Evolutionary conservation across 2,329 filamentous ascomycete species (phyloP), one percentile per base, ranked within the genome.

Genomic region (Diaporthe destruens): DNA sequence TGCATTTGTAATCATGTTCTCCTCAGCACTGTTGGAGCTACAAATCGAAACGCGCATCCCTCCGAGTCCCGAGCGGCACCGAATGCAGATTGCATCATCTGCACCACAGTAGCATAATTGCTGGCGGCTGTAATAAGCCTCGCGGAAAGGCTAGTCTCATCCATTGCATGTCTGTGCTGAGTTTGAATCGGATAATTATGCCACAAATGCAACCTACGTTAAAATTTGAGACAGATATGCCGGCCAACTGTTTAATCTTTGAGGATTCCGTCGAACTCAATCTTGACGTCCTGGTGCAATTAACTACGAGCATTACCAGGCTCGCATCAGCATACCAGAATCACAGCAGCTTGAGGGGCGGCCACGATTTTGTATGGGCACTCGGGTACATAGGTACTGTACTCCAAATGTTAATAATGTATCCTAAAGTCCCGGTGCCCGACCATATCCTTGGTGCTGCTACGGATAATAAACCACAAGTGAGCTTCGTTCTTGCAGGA

Each of bases 11-110:
- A 66, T 66, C 61, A 66, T 53, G 11, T 53, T 66, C 61, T 65
- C 61, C 47, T 66, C 61, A 66, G 44, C 20, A 66, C 47, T 2
- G 12, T 49, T 34, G 7, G 32, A 34, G n/a, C 47, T 39, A 47
- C 61, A 32, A 51, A 66, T 66, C 29, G 44, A 66, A 16, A 23
- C 32, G 32, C n/a, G 25, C 36, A 63, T 51, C 71, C 71, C 71
- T 69, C n/a, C n/a, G n/a, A n/a, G n/a, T n/a, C 66, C 44, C 56
- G 49, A 23, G 18, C 54, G 7, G 71, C 59, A 29, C 39, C 71
- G 51, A 23, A 65, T 44, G 56, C 51, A 39, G 51, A 72, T 72
- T 72, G 66, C 71, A 72, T 72, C 71, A 72, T 72, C 56, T 65
- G 55, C n/a, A 49, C 47, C 61, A 53, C 32, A 53, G 36, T 39